phyloP scores from a whole-genome alignment of 257 asterid species.

The Linderniella brevidens region DNA sequence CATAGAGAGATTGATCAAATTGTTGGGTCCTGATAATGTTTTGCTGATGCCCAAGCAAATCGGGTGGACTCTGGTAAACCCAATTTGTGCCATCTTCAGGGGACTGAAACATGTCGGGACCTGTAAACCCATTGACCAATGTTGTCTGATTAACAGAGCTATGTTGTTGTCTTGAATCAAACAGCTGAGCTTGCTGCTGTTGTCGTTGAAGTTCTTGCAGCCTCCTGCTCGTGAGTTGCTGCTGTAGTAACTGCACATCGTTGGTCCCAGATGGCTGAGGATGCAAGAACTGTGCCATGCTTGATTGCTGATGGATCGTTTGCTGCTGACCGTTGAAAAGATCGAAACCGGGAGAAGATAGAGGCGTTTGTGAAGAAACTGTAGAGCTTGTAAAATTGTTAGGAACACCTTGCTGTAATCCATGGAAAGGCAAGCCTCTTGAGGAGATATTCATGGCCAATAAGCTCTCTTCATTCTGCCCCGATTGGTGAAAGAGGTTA shows the following conservation, averaged over 20 bases:
- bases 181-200: constrained; percentile 49
- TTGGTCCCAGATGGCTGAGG: constrained; percentile 48
- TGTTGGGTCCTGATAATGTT: constrained; percentile 38
- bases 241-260: constrained; percentile 69
- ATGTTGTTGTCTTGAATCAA: constrained; percentile 26
- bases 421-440: constrained; percentile 41
- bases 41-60: constrained; percentile 42
- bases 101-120: constrained; percentile 29
- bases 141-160: constrained; percentile 35
- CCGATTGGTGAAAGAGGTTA: constrained; percentile 38
- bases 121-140: constrained; percentile 26
- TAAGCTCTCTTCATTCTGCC: constrained; percentile 54
- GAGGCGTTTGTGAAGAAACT: constrained; percentile 38
- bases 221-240: constrained; percentile 50
- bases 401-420: constrained; percentile 41
- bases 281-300: constrained; percentile 51
- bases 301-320: constrained; percentile 55
- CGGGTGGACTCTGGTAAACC: constrained; percentile 41
- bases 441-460: constrained; percentile 35
- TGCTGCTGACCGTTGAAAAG: constrained; percentile 84
- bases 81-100: constrained; percentile 46
- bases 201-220: constrained; percentile 79
- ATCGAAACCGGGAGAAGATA: constrained; percentile 58
- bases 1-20: constrained; percentile 74
- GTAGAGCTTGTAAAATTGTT: constrained; percentile 41